Evolutionary conservation across 2,329 filamentous ascomycete species (phyloP).

Genomic region (Penicillium sp.): DNA sequence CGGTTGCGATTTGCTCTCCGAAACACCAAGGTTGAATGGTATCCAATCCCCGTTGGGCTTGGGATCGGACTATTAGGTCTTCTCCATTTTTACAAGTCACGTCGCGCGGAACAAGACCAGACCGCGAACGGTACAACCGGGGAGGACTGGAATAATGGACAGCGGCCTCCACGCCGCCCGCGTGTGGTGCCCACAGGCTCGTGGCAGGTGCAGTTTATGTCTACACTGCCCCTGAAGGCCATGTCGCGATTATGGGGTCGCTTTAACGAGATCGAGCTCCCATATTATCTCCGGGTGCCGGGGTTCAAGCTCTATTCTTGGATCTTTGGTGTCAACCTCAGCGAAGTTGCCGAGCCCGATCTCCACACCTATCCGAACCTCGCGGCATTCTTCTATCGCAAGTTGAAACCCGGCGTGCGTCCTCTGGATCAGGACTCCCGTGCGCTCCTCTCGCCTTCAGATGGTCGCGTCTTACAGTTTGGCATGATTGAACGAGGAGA

Average conservation of each 20-base stretch:
- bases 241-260: conserved; percentile 82
- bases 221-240: conserved; percentile 82
- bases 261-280: conserved; percentile 85
- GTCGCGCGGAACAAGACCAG: conserved; percentile 44
- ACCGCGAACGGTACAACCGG: conserved; percentile 44
- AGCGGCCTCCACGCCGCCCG: conserved; percentile 47
- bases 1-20: conserved; percentile 54
- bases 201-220: conserved; percentile 93
- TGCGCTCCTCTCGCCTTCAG: conserved; percentile 78
- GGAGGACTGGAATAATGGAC: conserved; percentile 32
- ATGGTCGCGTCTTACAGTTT: conserved; percentile 86
- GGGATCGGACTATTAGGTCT: conserved; percentile 79
- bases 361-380: conserved; percentile 87
- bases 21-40: conserved; percentile 72
- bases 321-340: conserved; percentile 83
- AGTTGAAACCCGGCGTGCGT: conserved; percentile 78
- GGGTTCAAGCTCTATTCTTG: conserved; percentile 89
- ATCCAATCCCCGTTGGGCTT: conserved; percentile 79
- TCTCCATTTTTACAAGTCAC: conserved; percentile 76
- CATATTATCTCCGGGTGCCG: conserved; percentile 78
- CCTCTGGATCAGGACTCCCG: conserved; percentile 76
- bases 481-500: conserved; percentile 87
- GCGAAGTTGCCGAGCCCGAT: conserved; percentile 82
- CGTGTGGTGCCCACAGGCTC: conserved; percentile 75
- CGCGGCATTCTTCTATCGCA: conserved; percentile 94